phyloP scores from a whole-genome alignment of 2,329 filamentous ascomycete genomes.

The Amauroascus niger region DNA sequence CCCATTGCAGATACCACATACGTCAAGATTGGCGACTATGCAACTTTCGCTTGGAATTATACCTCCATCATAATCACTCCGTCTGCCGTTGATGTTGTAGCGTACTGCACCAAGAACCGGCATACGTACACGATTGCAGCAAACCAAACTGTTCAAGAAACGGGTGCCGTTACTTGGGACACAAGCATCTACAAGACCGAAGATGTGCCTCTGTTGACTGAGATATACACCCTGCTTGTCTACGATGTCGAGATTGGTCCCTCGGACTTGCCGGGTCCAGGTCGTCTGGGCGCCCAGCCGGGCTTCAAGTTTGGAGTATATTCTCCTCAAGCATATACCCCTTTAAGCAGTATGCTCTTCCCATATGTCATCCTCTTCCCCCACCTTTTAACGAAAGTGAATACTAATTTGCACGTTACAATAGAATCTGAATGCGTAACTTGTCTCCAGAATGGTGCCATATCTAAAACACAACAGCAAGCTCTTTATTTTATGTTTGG shows the following conservation, averaged over 20 bases:
- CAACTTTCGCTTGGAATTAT: slow-evolving; percentile 61
- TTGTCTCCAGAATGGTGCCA: slow-evolving; percentile 39
- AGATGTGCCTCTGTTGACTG: slow-evolving; percentile 45
- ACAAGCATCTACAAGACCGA: slow-evolving; percentile 44
- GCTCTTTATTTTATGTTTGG: slow-evolving; percentile 48
- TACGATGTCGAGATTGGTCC: slow-evolving; percentile 49
- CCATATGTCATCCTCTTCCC: neutral
- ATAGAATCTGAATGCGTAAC: slow-evolving; percentile 48
- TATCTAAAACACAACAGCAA: slow-evolving; percentile 45
- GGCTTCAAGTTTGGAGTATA: slow-evolving; percentile 56
- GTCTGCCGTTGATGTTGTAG: slow-evolving; percentile 51
- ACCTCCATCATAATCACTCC: slow-evolving; percentile 53
- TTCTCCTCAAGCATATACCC: slow-evolving; percentile 42
- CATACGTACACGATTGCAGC: slow-evolving; percentile 52
- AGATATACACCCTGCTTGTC: slow-evolving; percentile 55
- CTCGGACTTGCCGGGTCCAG: slow-evolving; percentile 44
- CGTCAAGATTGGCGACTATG: slow-evolving; percentile 54
- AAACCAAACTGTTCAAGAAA: slow-evolving; percentile 48
- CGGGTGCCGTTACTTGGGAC: slow-evolving; percentile 51
- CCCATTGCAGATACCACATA: slow-evolving; percentile 43
- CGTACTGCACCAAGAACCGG: slow-evolving; percentile 50
- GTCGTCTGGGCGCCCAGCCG: slow-evolving; percentile 45
- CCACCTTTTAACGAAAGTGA: slow-evolving; percentile 11
- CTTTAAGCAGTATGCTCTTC: slow-evolving; percentile 39
- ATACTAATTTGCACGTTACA: neutral